Conservation (phyloP, 306 rosid species). For the Luffa acutangula region DNA sequence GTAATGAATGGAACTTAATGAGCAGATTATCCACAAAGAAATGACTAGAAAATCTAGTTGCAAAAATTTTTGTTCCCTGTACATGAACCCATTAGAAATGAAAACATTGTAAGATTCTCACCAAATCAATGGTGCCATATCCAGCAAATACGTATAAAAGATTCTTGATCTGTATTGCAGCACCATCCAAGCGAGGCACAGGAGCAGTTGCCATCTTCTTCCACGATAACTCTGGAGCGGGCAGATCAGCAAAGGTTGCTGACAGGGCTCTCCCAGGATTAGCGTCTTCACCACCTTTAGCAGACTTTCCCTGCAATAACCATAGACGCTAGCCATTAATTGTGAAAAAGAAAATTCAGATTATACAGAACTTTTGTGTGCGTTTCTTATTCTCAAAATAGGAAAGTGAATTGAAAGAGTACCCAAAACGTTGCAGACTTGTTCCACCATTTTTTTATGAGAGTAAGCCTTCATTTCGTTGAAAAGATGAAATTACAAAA, state of each 20-base stretch:
- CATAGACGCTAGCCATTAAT: background rate
- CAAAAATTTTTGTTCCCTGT: background rate
- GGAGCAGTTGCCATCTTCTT: conserved; percentile 76
- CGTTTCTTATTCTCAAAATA: background rate
- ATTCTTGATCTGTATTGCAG: conserved; percentile 52
- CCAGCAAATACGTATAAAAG: conserved; percentile 71
- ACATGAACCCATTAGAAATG: background rate
- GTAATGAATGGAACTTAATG: background rate
- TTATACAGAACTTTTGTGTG: background rate
- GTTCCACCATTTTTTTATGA: no score
- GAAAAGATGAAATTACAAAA: no score
- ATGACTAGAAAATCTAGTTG: background rate
- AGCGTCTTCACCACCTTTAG: conserved; percentile 5
- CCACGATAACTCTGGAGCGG: conserved; percentile 68
- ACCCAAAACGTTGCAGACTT: background rate
- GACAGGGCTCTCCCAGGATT: conserved; percentile 36
- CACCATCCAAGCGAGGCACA: conserved; percentile 76
- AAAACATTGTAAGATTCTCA: conserved; percentile 22
- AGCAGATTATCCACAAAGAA: background rate
- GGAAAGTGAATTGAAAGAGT: background rate
- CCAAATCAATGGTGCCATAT: conserved; percentile 58
- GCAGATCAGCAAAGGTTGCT: conserved; percentile 63
- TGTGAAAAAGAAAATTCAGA: background rate
- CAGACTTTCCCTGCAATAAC: conserved; percentile 22
- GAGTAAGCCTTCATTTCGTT: no score